Percentiles rank a stretch among this genome's conserved stretches.
These are phyloP conservation scores for Xylaria venustula DNA, from an alignment of 495 filamentous ascomycete genomes.

Conservation along the genomic window DNA sequence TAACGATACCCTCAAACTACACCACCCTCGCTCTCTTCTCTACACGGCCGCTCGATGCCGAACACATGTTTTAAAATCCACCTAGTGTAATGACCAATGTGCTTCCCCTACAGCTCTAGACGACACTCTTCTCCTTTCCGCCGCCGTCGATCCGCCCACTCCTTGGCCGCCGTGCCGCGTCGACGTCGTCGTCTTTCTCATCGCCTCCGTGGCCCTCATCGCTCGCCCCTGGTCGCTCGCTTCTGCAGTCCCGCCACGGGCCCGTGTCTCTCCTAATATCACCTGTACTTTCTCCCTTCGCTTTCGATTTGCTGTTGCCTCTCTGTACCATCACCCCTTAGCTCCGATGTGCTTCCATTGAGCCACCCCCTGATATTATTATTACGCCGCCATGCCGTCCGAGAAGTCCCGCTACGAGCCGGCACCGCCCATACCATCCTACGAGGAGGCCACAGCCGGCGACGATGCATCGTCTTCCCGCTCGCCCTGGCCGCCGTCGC, in stretches of 20 bases:
- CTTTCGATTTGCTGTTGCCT: not conserved
- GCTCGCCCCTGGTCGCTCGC: not conserved
- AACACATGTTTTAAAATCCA: no score
- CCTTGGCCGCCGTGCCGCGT: not conserved
- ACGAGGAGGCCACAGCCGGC: constrained; percentile 80
- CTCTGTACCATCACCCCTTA: not conserved
- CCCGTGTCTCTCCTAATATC: not conserved
- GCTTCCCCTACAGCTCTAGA: not conserved
- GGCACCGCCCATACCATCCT: constrained; percentile 81
- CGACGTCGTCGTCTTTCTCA: not conserved
- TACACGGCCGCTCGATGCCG: no score
- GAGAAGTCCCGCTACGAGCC: constrained; percentile 55
- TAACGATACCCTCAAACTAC: no score
- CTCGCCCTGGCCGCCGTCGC: constrained; percentile 32
- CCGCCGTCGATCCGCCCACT: no score
- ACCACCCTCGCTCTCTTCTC: no score
- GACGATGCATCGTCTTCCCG: constrained; percentile 32
- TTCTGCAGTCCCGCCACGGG: not conserved
- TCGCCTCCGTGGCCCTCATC: not conserved
- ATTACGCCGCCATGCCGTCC: constrained; percentile 32
- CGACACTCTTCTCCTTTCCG: not conserved
- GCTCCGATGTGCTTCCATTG: constrained; percentile 1
- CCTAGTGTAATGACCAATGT: not conserved
- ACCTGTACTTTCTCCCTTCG: no score
- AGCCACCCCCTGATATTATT: not conserved